Base-by-base conservation (phyloP, 2,329 filamentous ascomycete species). In the Amesomyces nigricolor region DNA sequence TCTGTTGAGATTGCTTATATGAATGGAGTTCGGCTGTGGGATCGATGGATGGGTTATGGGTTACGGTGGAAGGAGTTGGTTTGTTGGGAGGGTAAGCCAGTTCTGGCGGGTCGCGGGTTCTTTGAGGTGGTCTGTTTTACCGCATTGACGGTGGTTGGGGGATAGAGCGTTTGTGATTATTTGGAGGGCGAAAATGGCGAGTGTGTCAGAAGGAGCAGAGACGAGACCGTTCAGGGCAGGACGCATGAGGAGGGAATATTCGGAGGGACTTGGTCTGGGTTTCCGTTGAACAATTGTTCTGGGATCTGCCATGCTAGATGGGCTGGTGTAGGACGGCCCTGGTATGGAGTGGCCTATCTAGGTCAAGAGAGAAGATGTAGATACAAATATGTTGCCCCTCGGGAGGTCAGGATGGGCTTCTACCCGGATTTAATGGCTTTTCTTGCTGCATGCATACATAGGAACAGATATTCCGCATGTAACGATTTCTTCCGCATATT, bases 401-500 rank as follows among this genome's bases (percentile, higher is more conserved):
- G 17, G 39, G 13, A 35, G 13, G 14, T 17, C 17, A 5, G 44
- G 19, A 8, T n/a, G 29, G 46, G 46, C 45, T 30, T 26, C 22
- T 19, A 3, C 2, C 38, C 10, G n/a, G 45, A 26, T 47, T 17
- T 40, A 13, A 11, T 11, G 29, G 51, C 16, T 46, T 37, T 29
- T 14, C 17, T 47, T 37, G 46, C 40, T 44, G 42, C 35, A 50
- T 46, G 46, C 32, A 37, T 47, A 35, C 42, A 53, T 44, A 26
- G 38, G 38, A 49, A 22, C 14, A 48, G 38, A 38, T 49, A 37
- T 32, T 7, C 10, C 13, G 5, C 19, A 29, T 46, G 5, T 37
- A 38, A 45, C 44, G 19, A 19, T 14, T 39, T 45, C 42, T n/a
- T 51, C 19, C 22, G 19, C 45, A 40, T 48, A 30, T 30, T 29